Evolutionary conservation across 495 filamentous ascomycete genomes (phyloP).

Genomic region (Hyaloscypha hepaticicola): DNA sequence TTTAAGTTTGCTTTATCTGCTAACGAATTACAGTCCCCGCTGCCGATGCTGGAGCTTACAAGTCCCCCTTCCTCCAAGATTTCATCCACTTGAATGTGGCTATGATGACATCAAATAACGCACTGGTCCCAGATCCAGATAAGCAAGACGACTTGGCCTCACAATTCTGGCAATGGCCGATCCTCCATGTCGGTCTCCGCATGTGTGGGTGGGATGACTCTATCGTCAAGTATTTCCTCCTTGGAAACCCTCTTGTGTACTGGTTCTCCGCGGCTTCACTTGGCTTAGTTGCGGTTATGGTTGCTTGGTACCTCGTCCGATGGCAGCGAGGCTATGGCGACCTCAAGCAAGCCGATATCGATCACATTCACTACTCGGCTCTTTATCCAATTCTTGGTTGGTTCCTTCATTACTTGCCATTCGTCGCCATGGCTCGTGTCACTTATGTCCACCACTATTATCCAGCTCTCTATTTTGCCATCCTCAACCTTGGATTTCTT

Average conservation of each 20-base stretch:
- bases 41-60: slow-evolving; percentile 89
- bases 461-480: slow-evolving; percentile 97
- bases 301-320: slow-evolving; percentile 84
- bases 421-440: slow-evolving; percentile 95
- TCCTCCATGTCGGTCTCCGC: slow-evolving; percentile 88
- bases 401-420: slow-evolving; percentile 94
- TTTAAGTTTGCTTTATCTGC: slow-evolving; percentile 6
- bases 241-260: slow-evolving; percentile 95
- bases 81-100: slow-evolving; percentile 98
- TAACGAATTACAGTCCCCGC: slow-evolving; percentile 65
- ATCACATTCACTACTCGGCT: slow-evolving; percentile 91
- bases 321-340: slow-evolving; percentile 96
- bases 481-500: slow-evolving; percentile 84
- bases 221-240: slow-evolving; percentile 95
- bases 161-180: slow-evolving; percentile 97
- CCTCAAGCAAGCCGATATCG: slow-evolving; percentile 73
- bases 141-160: slow-evolving; percentile 99
- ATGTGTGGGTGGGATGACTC: slow-evolving; percentile 99
- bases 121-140: slow-evolving; percentile 94
- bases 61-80: slow-evolving; percentile 93
- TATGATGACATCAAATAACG: slow-evolving; percentile 99
- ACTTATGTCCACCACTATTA: slow-evolving; percentile 99
- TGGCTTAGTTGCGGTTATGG: slow-evolving; percentile 64
- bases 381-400: slow-evolving; percentile 91
- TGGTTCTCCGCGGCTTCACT: slow-evolving; percentile 87